These are phyloP conservation scores for Cadophora malorum DNA, from an alignment of 2,329 filamentous ascomycete genomes.

Conservation along the genomic window DNA sequence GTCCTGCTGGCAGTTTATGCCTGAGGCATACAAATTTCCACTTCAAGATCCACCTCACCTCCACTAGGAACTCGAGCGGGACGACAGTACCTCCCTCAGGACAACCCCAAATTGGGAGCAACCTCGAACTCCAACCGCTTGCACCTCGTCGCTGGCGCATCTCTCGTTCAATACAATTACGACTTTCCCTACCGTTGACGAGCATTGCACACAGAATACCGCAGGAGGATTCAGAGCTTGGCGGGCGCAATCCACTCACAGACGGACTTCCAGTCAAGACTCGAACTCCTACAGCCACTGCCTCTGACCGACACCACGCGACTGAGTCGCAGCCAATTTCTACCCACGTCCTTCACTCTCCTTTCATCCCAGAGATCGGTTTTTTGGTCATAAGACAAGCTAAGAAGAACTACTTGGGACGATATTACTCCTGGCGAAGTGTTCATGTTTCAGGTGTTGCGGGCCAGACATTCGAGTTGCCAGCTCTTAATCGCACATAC, in stretches of 20 bases:
- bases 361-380: slow-evolving; percentile 27
- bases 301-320: slow-evolving; percentile 34
- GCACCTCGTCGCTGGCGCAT: slow-evolving; percentile 21
- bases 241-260: slow-evolving; percentile 24
- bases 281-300: slow-evolving; percentile 22
- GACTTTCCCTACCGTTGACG: slow-evolving; percentile 6
- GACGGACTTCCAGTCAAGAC: slow-evolving; percentile 15
- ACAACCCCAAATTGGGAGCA: not conserved
- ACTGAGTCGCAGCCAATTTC: slow-evolving; percentile 22
- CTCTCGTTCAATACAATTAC: slow-evolving; percentile 4
- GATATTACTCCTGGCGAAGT: slow-evolving; percentile 34
- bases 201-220: not conserved
- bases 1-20: not conserved
- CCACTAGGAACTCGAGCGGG: not conserved
- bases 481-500: slow-evolving; percentile 43
- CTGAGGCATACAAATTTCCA: not conserved
- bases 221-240: slow-evolving; percentile 12
- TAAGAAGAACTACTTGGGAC: slow-evolving; percentile 27
- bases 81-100: not conserved
- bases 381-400: slow-evolving; percentile 31
- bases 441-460: slow-evolving; percentile 44
- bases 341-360: slow-evolving; percentile 16
- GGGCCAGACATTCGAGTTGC: slow-evolving; percentile 41
- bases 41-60: too few species aligned
- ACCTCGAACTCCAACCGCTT: slow-evolving; percentile 13